A percentile compares a stretch with the other conserved stretches of the same genome.
phyloP scores from a whole-genome alignment of 345 rosid species.

The Populus deltoides region DNA sequence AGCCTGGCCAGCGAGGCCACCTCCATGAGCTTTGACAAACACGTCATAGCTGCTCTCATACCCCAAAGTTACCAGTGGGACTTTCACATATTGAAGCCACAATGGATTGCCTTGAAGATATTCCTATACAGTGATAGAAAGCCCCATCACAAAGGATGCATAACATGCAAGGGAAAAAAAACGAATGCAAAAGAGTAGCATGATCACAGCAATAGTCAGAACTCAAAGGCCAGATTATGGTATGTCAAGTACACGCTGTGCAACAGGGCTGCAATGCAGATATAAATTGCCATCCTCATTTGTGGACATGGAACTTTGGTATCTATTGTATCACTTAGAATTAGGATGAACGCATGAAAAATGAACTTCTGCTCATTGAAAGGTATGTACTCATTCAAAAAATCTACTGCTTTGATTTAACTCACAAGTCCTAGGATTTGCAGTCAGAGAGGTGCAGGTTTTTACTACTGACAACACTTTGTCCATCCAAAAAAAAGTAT shows the following conservation, averaged over 20 bases:
- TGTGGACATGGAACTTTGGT: neutral
- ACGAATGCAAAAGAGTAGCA: neutral
- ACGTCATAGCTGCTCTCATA: constrained; percentile 82
- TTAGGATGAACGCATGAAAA: neutral
- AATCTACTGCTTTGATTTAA: neutral
- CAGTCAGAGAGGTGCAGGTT: neutral
- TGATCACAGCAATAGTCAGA: neutral
- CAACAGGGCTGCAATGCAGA: neutral
- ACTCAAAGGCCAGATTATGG: neutral
- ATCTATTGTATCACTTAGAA: neutral
- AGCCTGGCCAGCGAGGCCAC: constrained; percentile 95
- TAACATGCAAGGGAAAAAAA: neutral
- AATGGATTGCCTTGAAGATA: constrained; percentile 95
- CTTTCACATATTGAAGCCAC: constrained; percentile 86
- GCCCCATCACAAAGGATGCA: neutral
- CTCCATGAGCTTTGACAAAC: constrained; percentile 91
- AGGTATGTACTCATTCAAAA: neutral
- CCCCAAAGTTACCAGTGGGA: constrained; percentile 73
- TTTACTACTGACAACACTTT: neutral
- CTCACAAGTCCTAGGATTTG: neutral
- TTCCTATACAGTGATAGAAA: constrained; percentile 47
- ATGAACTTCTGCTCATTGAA: neutral
- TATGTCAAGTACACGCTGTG: neutral
- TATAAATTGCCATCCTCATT: neutral
- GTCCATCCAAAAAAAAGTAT: neutral